Percentiles rank a stretch among this genome's conserved stretches.
Conservation (phyloP, 2,329 filamentous ascomycete genomes). For the Sclerotinia glacialis region DNA sequence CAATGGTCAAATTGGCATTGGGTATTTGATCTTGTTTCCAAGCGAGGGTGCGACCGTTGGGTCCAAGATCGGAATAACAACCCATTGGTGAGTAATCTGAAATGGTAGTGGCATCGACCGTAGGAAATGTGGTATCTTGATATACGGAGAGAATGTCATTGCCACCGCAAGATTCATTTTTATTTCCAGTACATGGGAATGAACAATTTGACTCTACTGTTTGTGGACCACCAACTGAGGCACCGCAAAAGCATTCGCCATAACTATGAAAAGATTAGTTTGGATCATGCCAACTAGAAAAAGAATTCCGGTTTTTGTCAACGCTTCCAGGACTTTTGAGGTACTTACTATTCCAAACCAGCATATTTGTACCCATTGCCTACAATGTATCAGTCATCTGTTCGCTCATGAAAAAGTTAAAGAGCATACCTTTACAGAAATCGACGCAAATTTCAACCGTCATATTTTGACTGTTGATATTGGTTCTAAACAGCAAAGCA, state of each 20-base stretch:
- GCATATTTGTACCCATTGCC: conserved; percentile 41
- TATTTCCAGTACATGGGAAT: conserved; percentile 33
- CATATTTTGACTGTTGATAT: conserved; percentile 37
- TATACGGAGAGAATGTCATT: conserved; percentile 36
- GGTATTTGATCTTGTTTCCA: conserved; percentile 40
- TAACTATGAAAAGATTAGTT: conserved; percentile 25
- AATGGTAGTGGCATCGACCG: conserved; percentile 34
- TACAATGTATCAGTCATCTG: conserved; percentile 20
- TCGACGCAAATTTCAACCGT: conserved; percentile 41
- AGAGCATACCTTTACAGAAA: conserved; percentile 40
- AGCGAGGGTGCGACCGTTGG: conserved; percentile 33
- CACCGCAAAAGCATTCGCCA: conserved; percentile 38
- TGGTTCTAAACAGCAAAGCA: conserved; percentile 36
- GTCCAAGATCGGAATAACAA: conserved; percentile 43
- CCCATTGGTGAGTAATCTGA: conserved; percentile 39
- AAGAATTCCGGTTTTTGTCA: neutral
- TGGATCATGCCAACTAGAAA: no score
- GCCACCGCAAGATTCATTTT: conserved; percentile 33
- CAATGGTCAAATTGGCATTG: conserved; percentile 37
- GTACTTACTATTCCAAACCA: conserved; percentile 37
- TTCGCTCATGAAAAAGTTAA: neutral
- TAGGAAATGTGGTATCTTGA: conserved; percentile 40
- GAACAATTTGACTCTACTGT: conserved; percentile 33
- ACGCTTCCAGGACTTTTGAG: neutral
- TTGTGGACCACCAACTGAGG: conserved; percentile 38